A percentile compares a stretch with the other conserved stretches of the same genome.
phyloP scores from a whole-genome alignment of 352 stramenopile species.

The Pythium phragmitis region DNA sequence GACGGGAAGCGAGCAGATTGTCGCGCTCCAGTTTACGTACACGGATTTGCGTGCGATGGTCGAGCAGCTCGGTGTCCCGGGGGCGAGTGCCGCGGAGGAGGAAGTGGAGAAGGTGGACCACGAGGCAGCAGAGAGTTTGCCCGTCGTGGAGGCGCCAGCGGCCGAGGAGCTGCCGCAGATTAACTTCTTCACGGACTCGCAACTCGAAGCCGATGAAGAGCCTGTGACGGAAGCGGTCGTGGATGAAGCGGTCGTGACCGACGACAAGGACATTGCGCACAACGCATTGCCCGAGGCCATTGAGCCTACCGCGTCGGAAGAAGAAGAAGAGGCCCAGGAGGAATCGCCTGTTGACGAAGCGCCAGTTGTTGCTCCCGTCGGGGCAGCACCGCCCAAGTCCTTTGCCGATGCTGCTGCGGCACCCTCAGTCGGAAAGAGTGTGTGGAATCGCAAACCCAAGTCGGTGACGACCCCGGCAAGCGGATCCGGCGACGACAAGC shows the following conservation, averaged over 20 bases:
- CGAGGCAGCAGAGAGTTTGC: background rate
- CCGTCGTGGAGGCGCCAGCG: conserved; percentile 23
- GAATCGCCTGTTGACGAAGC: conserved; percentile 18
- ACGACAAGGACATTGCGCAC: conserved; percentile 21
- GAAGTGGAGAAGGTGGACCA: conserved; percentile 12
- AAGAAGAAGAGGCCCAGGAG: conserved; percentile 17
- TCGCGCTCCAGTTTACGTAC: conserved; percentile 78
- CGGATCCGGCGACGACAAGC: conserved; percentile 15
- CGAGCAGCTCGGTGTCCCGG: conserved; percentile 34
- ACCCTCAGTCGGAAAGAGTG: background rate
- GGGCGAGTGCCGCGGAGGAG: conserved; percentile 2
- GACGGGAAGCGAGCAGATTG: conserved; percentile 58
- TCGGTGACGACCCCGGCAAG: background rate
- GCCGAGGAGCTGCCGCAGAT: conserved; percentile 64
- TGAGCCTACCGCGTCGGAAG: conserved; percentile 14
- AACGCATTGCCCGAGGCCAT: conserved; percentile 8
- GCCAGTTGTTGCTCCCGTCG: conserved; percentile 13
- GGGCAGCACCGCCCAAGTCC: conserved; percentile 44
- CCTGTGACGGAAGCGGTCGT: background rate
- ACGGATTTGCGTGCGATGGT: conserved; percentile 54
- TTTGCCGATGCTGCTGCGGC: conserved; percentile 40
- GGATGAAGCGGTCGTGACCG: background rate
- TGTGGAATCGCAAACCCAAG: conserved; percentile 18
- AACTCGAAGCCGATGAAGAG: conserved; percentile 34
- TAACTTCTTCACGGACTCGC: conserved; percentile 86